Evolutionary conservation across 805 yeast genomes (phyloP), one percentile per base, ranked within the genome.

Genomic region (Ogataea chonburiensis): DNA sequence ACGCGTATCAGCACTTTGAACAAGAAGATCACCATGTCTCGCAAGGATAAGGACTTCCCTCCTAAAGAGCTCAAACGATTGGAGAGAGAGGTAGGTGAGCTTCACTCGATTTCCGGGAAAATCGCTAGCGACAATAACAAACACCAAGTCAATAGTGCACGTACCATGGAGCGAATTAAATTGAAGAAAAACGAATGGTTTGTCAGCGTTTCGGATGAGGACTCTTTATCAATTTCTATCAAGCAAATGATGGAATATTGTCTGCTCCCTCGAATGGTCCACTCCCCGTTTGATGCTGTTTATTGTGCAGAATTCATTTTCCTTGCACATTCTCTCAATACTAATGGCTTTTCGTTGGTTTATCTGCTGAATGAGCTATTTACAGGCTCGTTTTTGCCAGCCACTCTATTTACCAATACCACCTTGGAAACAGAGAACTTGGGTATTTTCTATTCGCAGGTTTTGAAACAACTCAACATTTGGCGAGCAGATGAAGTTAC

Each of bases 241-340:
- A 23, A 32, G 17, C 47, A 45, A 23, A 26, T 86, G 31, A 53
- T 86, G 22, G 80, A 81, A 42, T 56, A 60, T 35, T 86, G 96
- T 57, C 49, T 86, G 5, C 58, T 88, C 9, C 96, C 96, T 8
- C 68, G 97, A 46, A 71, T 80, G 3, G 57, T 82, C 2, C 87
- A 82, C 45, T 85, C 96, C 0, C 78, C 94, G 0, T 74, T 81
- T 44, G 97, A 88, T 62, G 95, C 96, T 0, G 66, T 83, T 0
- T 89, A 64, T 53, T 60, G 79, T 22, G 76, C 84, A 0, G 67
- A 69, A 37, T 86, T 88, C 51, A 44, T 87, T 7, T 70, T 76
- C 38, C 61, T 67, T 28, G 49, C 79, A 13, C 76, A 79, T 37
- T 54, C 61, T 0, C 32, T 66, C 16, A 43, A 57, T 5, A 49